Evolutionary conservation across 164 flowering plant genomes (phyloP).

Genomic region (Vitis rupestris): DNA sequence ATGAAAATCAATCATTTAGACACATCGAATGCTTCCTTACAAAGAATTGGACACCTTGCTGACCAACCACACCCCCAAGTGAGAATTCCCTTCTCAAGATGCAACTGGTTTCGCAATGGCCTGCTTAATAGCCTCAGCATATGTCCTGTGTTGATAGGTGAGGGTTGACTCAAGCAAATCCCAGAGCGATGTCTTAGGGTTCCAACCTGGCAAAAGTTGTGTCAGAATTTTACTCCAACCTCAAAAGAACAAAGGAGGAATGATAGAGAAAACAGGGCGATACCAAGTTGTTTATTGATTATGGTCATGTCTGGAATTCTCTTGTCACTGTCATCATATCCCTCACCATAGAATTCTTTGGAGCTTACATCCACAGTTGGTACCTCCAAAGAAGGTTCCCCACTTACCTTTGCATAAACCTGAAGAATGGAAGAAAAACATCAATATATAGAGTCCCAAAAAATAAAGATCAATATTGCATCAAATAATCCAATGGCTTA

Average conservation of each 20-base stretch:
- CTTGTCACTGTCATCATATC: slow-evolving; percentile 96
- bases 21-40: neutral
- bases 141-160: slow-evolving; percentile 95
- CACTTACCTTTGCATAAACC: slow-evolving; percentile 89
- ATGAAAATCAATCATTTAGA: slow-evolving; percentile 2
- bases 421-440: slow-evolving; percentile 17
- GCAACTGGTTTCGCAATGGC: slow-evolving; percentile 66
- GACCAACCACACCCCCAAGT: slow-evolving; percentile 5
- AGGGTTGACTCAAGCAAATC: slow-evolving; percentile 94
- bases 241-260: neutral
- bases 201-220: slow-evolving; percentile 64
- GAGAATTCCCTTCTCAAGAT: slow-evolving; percentile 26
- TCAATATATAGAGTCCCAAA: neutral
- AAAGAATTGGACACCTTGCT: slow-evolving; percentile 13
- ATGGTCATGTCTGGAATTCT: slow-evolving; percentile 98
- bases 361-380: slow-evolving; percentile 94
- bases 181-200: slow-evolving; percentile 95
- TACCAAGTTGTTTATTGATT: slow-evolving; percentile 90
- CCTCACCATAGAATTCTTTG: slow-evolving; percentile 94
- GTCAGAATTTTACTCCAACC: neutral
- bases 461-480: neutral
- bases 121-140: slow-evolving; percentile 83
- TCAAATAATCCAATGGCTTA: neutral
- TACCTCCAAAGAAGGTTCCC: slow-evolving; percentile 58
- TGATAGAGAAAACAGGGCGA: neutral